Evolutionary conservation across 331 rosid genomes (phyloP).

Genomic region (Acacia pycnantha): DNA sequence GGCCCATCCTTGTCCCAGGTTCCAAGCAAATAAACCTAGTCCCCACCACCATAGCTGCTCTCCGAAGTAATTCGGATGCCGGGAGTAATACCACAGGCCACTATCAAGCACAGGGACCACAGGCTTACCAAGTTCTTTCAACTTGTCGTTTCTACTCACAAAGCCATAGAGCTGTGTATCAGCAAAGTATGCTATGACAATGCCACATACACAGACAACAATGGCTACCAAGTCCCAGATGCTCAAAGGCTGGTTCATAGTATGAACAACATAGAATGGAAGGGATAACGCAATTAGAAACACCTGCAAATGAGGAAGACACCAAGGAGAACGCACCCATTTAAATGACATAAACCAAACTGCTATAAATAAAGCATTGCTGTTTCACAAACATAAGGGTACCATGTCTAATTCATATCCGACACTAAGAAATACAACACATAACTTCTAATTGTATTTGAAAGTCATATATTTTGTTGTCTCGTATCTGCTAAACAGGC

Average conservation of each 20-base stretch:
- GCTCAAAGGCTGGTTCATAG: slow-evolving; percentile 47
- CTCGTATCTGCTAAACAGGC: not conserved
- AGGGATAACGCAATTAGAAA: slow-evolving; percentile 72
- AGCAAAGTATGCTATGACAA: slow-evolving; percentile 62
- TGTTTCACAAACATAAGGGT: not conserved
- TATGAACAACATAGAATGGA: slow-evolving; percentile 70
- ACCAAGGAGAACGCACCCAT: slow-evolving; percentile 3
- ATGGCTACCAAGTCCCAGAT: slow-evolving; percentile 64
- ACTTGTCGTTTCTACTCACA: slow-evolving; percentile 50
- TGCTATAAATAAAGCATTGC: not conserved
- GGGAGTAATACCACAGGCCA: slow-evolving; percentile 77
- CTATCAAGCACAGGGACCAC: slow-evolving; percentile 49
- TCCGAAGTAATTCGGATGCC: slow-evolving; percentile 96
- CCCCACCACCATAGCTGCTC: slow-evolving; percentile 99
- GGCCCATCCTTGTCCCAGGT: slow-evolving; percentile 71
- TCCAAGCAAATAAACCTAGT: slow-evolving; percentile 67
- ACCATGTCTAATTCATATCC: not conserved
- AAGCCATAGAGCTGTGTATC: slow-evolving; percentile 79
- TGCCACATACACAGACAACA: slow-evolving; percentile 48
- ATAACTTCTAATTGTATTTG: not conserved
- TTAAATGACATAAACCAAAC: not conserved
- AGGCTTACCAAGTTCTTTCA: slow-evolving; percentile 42
- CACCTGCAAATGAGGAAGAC: slow-evolving; percentile 42
- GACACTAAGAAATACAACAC: not conserved
- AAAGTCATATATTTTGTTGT: not conserved